Evolutionary conservation across 768 basidiomycete species (phyloP).

Genomic region (Solioccasus polychromus): DNA sequence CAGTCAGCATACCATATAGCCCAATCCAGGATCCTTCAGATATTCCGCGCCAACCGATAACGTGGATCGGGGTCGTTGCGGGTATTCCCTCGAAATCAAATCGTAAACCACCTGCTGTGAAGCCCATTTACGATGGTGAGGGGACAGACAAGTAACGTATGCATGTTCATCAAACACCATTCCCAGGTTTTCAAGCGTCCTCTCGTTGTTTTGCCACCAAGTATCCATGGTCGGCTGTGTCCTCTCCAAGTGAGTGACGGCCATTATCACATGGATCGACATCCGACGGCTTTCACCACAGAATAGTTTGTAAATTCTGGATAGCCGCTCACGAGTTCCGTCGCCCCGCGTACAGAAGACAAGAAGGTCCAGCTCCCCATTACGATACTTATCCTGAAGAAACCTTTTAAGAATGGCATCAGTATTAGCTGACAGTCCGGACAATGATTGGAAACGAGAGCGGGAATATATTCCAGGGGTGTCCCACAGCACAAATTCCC

Average conservation of each 20-base stretch:
- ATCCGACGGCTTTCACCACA: slow-evolving; percentile 30
- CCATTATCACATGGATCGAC: slow-evolving; percentile 36
- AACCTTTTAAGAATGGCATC: slow-evolving; percentile 28
- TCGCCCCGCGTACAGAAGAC: slow-evolving; percentile 22
- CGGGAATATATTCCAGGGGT: slow-evolving; percentile 30
- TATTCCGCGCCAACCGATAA: slow-evolving; percentile 11
- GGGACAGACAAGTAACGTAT: slow-evolving; percentile 25
- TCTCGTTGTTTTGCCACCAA: slow-evolving; percentile 32
- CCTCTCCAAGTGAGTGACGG: slow-evolving; percentile 37
- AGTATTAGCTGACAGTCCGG: neutral
- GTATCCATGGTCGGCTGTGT: slow-evolving; percentile 28
- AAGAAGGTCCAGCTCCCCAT: slow-evolving; percentile 19
- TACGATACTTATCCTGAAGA: slow-evolving; percentile 27
- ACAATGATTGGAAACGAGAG: slow-evolving; percentile 1
- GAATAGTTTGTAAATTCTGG: slow-evolving; percentile 22
- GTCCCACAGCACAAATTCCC: slow-evolving; percentile 27
- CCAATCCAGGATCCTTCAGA: neutral
- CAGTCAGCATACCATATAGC: slow-evolving; percentile 25
- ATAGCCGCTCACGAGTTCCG: slow-evolving; percentile 14
- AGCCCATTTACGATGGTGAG: slow-evolving; percentile 14
- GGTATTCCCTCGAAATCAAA: slow-evolving; percentile 12
- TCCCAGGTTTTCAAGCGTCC: slow-evolving; percentile 9
- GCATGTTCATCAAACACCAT: slow-evolving; percentile 29
- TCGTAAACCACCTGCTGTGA: slow-evolving; percentile 16
- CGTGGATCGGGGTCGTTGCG: neutral